Evolutionary conservation across 2,329 filamentous ascomycete genomes (phyloP).

Genomic region (Fusarium domesticum): DNA sequence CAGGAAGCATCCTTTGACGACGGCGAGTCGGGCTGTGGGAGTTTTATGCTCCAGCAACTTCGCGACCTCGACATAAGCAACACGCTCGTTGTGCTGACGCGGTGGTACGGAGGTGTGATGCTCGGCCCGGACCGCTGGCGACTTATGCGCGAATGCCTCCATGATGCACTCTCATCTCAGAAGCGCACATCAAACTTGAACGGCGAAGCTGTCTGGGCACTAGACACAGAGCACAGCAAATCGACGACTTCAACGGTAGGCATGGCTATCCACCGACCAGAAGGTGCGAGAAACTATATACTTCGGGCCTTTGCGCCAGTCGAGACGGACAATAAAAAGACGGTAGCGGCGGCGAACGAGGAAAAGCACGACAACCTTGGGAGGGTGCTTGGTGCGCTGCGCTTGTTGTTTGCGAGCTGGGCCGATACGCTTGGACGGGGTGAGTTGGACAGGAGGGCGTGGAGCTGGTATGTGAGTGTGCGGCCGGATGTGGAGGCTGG

Average conservation of each 20-base stretch:
- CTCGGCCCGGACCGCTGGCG: constrained; percentile 61
- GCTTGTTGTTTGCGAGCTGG: constrained; percentile 75
- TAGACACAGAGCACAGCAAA: constrained; percentile 53
- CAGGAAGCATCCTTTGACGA: constrained; percentile 57
- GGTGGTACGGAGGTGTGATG: constrained; percentile 62
- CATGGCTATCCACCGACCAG: constrained; percentile 72
- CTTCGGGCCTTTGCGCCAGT: constrained; percentile 57
- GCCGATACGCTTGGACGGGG: constrained; percentile 54
- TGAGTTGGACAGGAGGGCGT: constrained; percentile 73
- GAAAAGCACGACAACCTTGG: constrained; percentile 70
- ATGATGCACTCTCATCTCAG: constrained; percentile 52
- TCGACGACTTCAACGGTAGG: constrained; percentile 42
- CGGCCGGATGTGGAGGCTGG: constrained; percentile 74
- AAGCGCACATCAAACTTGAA: constrained; percentile 35
- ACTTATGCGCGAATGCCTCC: constrained; percentile 57
- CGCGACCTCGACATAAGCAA: constrained; percentile 49
- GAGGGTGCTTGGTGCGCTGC: constrained; percentile 66
- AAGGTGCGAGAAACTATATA: constrained; percentile 61
- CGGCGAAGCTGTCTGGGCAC: constrained; percentile 58
- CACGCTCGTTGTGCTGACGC: constrained; percentile 55
- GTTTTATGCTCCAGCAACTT: constrained; percentile 54
- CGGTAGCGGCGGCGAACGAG: constrained; percentile 47
- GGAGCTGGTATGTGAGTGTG: constrained; percentile 77
- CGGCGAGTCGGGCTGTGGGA: constrained; percentile 58
- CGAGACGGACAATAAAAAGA: constrained; percentile 30